Evolutionary conservation across 371 early-diverging fungal species (phyloP).

Genomic region (Mucor sp.): DNA sequence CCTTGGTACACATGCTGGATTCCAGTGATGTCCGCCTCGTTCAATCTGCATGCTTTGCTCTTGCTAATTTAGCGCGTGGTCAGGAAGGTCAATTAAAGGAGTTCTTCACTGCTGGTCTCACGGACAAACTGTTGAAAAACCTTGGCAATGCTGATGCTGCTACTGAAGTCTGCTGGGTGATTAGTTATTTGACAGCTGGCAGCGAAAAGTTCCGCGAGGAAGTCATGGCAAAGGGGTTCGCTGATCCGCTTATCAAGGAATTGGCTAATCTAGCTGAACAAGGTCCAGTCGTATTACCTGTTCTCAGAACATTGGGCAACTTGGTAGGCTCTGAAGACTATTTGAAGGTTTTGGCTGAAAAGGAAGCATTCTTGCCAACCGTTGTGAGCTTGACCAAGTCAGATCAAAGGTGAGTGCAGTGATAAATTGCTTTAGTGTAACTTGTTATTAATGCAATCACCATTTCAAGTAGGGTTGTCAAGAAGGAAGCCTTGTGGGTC

Average conservation of each 20-base stretch:
- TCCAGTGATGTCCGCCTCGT: slow-evolving; percentile 43
- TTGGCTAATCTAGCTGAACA: slow-evolving; percentile 25
- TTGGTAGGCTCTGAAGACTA: slow-evolving; percentile 58
- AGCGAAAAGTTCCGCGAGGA: slow-evolving; percentile 52
- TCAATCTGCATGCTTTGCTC: slow-evolving; percentile 77
- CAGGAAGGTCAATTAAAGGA: slow-evolving; percentile 46
- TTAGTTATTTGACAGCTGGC: slow-evolving; percentile 69
- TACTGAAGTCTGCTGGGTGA: slow-evolving; percentile 75
- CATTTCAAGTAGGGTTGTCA: slow-evolving; percentile 52
- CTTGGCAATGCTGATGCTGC: slow-evolving; percentile 43
- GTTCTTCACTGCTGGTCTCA: slow-evolving; percentile 10
- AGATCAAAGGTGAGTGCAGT: slow-evolving; percentile 54
- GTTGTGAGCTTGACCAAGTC: slow-evolving; percentile 54
- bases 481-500: slow-evolving; percentile 77
- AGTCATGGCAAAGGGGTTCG: slow-evolving; percentile 48
- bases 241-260: slow-evolving; percentile 35
- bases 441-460: slow-evolving; percentile 9
- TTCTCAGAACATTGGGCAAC: slow-evolving; percentile 73
- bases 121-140: slow-evolving; percentile 19
- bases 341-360: slow-evolving; percentile 40
- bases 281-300: slow-evolving; percentile 56
- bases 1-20: slow-evolving; percentile 58
- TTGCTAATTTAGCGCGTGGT: slow-evolving; percentile 75
- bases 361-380: slow-evolving; percentile 52
- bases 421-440: neutral